Base-by-base conservation (phyloP, 441 rosid genomes). In the Adansonia madagascariensis region DNA sequence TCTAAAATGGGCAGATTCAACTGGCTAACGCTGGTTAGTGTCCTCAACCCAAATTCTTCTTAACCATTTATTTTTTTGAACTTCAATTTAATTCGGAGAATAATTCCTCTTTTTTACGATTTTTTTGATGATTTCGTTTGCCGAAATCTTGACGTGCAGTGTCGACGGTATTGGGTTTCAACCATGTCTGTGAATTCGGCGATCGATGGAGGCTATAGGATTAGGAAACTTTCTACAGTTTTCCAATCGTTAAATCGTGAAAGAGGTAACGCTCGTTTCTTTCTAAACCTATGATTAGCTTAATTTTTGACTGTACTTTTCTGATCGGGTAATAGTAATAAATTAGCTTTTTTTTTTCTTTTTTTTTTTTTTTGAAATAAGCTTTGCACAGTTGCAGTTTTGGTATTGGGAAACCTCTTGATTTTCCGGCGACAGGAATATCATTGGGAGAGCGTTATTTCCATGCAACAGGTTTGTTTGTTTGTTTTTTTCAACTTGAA, bases 391-490 rank as follows among this genome's bases (percentile, higher is more conserved):
- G 85, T 77, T 84, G 83, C 79, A 79, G 83, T 69, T 84, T 49
- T 74, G 81, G 71, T 70, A 76, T 61, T 71, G 80, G 82, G 15
- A 84, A 81, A 52, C 81, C 75, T 73, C 65, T 49, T 81, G 82
- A 77, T 71, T 82, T 78, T 68, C 82, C 82, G 70, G 79, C 63
- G 53, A 70, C 64, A 8, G 85, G 85, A 82, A 75, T 77, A 66
- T 83, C 78, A 2, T 75, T 78, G 80, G 73, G 78, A 9, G 80
- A 77, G 75, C 87, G 92, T 56, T 78, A 66, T 78, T 83, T 93
- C 83, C 97, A 90, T 64, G 87, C 91, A 62, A 88, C 94, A 84
- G 95, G 98, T 92, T 52, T n/a, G 31, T 47, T 78, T 14, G 31
- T 27, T 27, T 27, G 31, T 27, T 69, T 39, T 67, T 20, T 15